phyloP scores from a whole-genome alignment of 129 eudicot species.

The Centrapalus pauciflorus region DNA sequence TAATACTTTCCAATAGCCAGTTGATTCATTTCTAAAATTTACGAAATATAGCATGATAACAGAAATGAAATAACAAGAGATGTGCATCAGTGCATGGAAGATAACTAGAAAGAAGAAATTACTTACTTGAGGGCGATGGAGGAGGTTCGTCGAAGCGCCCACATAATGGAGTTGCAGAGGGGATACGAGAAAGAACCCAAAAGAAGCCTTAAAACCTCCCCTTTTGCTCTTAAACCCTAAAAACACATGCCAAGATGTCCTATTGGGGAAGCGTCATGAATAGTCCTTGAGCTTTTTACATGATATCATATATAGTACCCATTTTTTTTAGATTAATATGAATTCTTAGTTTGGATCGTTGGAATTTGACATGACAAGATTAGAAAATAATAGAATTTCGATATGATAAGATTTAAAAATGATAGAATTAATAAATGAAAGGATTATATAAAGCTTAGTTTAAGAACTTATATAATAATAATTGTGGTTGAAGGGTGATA shows the following conservation, averaged over 20 bases:
- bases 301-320: background rate
- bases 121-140: slow-evolving; percentile 19
- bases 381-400: too few relatives aligned
- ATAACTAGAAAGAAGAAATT: background rate
- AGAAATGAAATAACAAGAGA: background rate
- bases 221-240: slow-evolving; percentile 29
- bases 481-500: too few relatives aligned
- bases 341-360: too few relatives aligned
- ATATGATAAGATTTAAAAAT: too few relatives aligned
- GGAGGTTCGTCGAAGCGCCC: slow-evolving; percentile 26
- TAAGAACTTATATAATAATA: too few relatives aligned
- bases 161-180: slow-evolving; percentile 17
- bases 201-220: slow-evolving; percentile 26
- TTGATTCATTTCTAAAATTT: background rate
- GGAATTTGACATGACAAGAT: too few relatives aligned
- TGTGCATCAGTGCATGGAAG: background rate
- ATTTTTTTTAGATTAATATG: background rate
- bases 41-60: background rate
- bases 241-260: too few relatives aligned
- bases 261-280: background rate
- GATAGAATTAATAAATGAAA: too few relatives aligned
- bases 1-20: background rate
- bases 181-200: background rate
- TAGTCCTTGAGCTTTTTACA: background rate
- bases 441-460: too few relatives aligned